Evolutionary conservation across 1,284 basidiomycete species (phyloP), one percentile per base, ranked within the genome.

Genomic region (Cutaneotrichosporon sp.): DNA sequence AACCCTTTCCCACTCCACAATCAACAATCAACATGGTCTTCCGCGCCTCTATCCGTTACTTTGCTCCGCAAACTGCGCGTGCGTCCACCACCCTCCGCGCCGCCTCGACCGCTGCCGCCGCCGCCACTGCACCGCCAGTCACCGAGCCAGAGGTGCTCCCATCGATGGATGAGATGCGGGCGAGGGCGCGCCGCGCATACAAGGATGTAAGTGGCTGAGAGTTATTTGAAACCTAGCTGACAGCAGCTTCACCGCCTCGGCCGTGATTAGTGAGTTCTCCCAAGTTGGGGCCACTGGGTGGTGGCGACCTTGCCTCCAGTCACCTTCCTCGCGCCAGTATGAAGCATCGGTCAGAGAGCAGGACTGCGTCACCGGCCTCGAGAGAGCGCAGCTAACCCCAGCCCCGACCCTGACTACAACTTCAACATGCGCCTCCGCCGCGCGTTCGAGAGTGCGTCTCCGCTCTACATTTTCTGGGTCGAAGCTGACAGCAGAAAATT

Each of bases 401-500:
- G 79, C 65, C 80, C 80, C 42, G 80, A 81, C 67, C 73, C 76
- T 10, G 68, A 68, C 9, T 81, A 81, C 67, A 75, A 75, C 47
- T 81, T 81, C 73, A 80, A 80, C 68, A 76, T 76, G 67, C 72
- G 80, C 21, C 72, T 81, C 2, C 73, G 80, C 36, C 67, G 80
- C 36, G 77, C 78, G 1, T 81, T 76, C 62, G 79, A 81, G 70
- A 81, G 80, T 79, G 63, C 68, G 78, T 70, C 34, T 8, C 26
- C 13, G 34, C 42, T n/a, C 49, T 21, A 47, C 32, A 2, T 5
- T 34, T n/a, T 8, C 22, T 36, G 42, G 9, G 9, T 18, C 4
- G 31, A 22, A 18, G 56, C 65, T 65, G 46, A 65, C 42, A 10
- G 18, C 73, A 93, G 91, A 89, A 78, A 91, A 93, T 75, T 84